These are phyloP conservation scores for barley (Hordeum vulgare) DNA, from an alignment of 176 grass and related monocot species.

Conservation along the genomic window MorexV3_pseudomolecules_assembly NC_058521.1:589418552-589419051, in stretches of 20 bases:
- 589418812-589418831: background rate
- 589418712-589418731: constrained; percentile 89
- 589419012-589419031: background rate
- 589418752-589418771: constrained; percentile 83
- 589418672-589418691: constrained; percentile 23
- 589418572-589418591: constrained; percentile 95
- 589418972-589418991: constrained; percentile 93
- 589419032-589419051: background rate
- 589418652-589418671: background rate
- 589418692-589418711: constrained; percentile 56
- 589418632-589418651: background rate
- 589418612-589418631: constrained; percentile 14
- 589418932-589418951: constrained; percentile 88
- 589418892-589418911: constrained; percentile 90
- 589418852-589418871: constrained; percentile 14
- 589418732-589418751: constrained; percentile 88
- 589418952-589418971: constrained; percentile 85
- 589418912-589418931: constrained; percentile 84
- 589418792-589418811: constrained; percentile 52
- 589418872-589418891: constrained; percentile 96
- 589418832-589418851: background rate
- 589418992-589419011: constrained; percentile 73
- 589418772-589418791: constrained; percentile 85
- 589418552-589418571: constrained; percentile 79
- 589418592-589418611: constrained; percentile 41